A percentile compares a stretch with the other conserved stretches of the same genome.
These are phyloP conservation scores for Hebeloma cylindrosporum DNA, from an alignment of 768 basidiomycete species.

Conservation along the genomic window DNA sequence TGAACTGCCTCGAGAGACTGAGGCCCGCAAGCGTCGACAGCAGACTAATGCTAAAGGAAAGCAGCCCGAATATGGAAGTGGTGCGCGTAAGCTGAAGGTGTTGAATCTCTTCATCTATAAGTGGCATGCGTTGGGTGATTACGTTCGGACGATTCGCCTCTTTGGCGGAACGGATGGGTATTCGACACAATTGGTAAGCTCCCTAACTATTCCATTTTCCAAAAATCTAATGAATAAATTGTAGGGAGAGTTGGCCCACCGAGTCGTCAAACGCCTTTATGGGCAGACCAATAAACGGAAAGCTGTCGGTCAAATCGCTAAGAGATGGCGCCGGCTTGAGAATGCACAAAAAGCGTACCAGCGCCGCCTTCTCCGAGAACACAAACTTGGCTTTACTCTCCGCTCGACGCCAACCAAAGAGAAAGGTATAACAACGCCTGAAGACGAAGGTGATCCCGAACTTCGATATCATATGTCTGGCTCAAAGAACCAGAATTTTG, in stretches of 20 bases:
- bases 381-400: no score
- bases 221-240: background rate
- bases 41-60: conserved; percentile 10
- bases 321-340: background rate
- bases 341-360: no score
- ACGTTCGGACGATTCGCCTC: conserved; percentile 11
- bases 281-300: conserved; percentile 1
- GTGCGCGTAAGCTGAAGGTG: conserved; percentile 6
- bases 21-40: conserved; percentile 19
- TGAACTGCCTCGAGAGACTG: conserved; percentile 33
- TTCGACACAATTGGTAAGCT: conserved; percentile 17
- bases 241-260: conserved; percentile 15
- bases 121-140: conserved; percentile 23
- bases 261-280: conserved; percentile 12
- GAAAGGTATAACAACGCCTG: no score
- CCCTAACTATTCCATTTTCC: background rate
- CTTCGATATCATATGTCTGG: no score
- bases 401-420: no score
- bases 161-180: conserved; percentile 17
- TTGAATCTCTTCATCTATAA: conserved; percentile 24
- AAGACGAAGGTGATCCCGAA: no score
- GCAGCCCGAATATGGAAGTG: background rate
- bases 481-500: no score
- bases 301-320: background rate
- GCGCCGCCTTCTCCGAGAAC: no score